Base-by-base conservation (phyloP, 2,329 filamentous ascomycete species). In the Fusarium goolgardi region DNA sequence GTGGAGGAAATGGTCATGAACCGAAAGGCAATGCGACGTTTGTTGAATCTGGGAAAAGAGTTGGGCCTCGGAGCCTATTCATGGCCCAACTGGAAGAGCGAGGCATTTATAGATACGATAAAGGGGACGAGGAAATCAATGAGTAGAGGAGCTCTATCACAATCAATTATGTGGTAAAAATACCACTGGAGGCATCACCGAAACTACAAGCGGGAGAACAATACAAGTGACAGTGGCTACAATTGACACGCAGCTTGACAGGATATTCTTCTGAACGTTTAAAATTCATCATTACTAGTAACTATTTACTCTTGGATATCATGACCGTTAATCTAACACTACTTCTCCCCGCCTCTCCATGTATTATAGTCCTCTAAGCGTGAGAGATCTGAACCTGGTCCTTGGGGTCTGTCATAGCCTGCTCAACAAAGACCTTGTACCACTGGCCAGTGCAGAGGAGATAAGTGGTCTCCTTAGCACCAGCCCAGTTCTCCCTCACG, bases 401-500 rank as follows among this genome's bases (percentile, higher is more conserved):
- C 8, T 62, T 59, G 1, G 57, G 53, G 6, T 69, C 66, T 2
- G 16, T 18, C 50, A 69, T 70, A 2, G 67, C 71, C 56, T 73
- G 71, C 54, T 73, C 71, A 2, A 72, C 67, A 62, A 73, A 73
- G 6, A 73, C 70, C 52, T 64, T 73, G 60, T 60, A 37, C 62
- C 65, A 73, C 13, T 70, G 57, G 10, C 71, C 71, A 8, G 55
- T 55, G 45, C 51, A 55, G 0, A 78, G 35, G 16, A 78, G 71
- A 3, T 40, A 55, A 13, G 74, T 67, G 1, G 73, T 79, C 46
- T 78, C 71, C 72, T 75, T 78, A 3, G 75, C 75, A 29, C 73
- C 73, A 10, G 75, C 74, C 77, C 74, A 78, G 72, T 91, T 91
- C 79, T 89, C 82, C 59, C 79, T 81, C 0, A 91, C 88, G 44